Evolutionary conservation across 2,329 filamentous ascomycete species (phyloP).

Genomic region (Aspergillus intermedius): DNA sequence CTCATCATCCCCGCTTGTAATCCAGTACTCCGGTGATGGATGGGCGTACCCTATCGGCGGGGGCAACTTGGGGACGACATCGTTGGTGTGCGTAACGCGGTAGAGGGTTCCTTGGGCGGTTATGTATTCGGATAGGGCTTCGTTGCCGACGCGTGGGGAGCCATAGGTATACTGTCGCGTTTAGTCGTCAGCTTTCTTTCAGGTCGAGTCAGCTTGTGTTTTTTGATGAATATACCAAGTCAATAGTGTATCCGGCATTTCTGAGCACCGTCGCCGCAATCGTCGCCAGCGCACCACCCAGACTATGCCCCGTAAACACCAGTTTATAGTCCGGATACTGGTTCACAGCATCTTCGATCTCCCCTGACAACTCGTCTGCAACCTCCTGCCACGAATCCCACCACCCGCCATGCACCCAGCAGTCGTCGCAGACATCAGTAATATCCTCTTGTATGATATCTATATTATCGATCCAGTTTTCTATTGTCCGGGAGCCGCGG

Average conservation of each 20-base stretch:
- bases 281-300: constrained; percentile 47
- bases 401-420: constrained; percentile 43
- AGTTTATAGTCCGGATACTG: constrained; percentile 38
- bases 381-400: constrained; percentile 39
- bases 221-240: constrained; percentile 33
- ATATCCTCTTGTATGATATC: constrained; percentile 18
- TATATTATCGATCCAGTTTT: constrained; percentile 30
- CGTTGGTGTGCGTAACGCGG: constrained; percentile 34
- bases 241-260: constrained; percentile 32
- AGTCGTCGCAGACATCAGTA: constrained; percentile 40
- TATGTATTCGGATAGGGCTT: constrained; percentile 32
- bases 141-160: constrained; percentile 38
- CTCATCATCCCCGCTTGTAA: constrained; percentile 24
- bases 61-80: constrained; percentile 35
- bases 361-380: constrained; percentile 30
- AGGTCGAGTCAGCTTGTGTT: background rate
- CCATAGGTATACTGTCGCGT: constrained; percentile 36
- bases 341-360: constrained; percentile 26
- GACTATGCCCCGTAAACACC: constrained; percentile 45
- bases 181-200: constrained; percentile 4
- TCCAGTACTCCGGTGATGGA: constrained; percentile 37
- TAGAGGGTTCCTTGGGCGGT: constrained; percentile 30
- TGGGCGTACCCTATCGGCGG: constrained; percentile 30
- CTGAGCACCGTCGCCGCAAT: constrained; percentile 43
- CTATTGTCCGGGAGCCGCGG: constrained; percentile 26